Conservation (phyloP, 2,329 filamentous ascomycete species). For the Dactylellina sp. region DNA sequence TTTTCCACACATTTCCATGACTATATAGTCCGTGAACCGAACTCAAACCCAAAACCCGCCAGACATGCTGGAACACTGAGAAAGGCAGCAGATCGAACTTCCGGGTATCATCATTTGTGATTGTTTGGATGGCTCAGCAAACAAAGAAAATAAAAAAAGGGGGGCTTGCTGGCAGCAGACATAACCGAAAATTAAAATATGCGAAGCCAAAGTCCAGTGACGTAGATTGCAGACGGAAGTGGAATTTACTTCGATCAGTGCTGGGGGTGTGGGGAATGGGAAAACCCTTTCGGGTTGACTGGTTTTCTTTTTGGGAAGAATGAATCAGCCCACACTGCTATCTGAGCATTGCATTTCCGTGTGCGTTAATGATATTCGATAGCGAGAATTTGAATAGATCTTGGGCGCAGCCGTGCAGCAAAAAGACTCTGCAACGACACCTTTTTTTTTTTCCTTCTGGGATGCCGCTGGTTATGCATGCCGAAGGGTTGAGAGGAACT, state of each 20-base stretch:
- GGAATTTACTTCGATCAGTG: slow-evolving; percentile 36
- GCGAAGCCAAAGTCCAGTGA: slow-evolving; percentile 35
- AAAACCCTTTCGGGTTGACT: slow-evolving; percentile 28
- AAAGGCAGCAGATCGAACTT: too few species aligned
- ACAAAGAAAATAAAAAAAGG: slow-evolving; percentile 44
- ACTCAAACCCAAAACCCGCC: too few species aligned
- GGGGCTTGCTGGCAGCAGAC: slow-evolving; percentile 37
- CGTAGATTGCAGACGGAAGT: slow-evolving; percentile 35
- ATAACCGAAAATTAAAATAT: slow-evolving; percentile 22
- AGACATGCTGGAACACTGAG: too few species aligned
- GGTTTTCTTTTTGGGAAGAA: slow-evolving; percentile 14
- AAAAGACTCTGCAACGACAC: slow-evolving; percentile 39
- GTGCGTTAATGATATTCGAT: slow-evolving; percentile 39
- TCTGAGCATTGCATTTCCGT: slow-evolving; percentile 23
- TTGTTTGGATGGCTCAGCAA: slow-evolving; percentile 12
- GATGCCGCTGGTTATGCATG: slow-evolving; percentile 22
- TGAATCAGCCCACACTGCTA: slow-evolving; percentile 15
- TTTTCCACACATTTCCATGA: too few species aligned
- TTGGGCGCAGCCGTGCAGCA: slow-evolving; percentile 23
- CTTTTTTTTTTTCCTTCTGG: not conserved
- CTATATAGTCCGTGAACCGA: too few species aligned
- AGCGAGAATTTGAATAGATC: slow-evolving; percentile 36
- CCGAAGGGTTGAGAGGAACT: slow-evolving; percentile 19
- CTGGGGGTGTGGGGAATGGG: slow-evolving; percentile 44
- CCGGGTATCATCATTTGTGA: slow-evolving; percentile 29